Conservation (phyloP, 495 filamentous ascomycete genomes). For the Aspergillus wentii region DNA sequence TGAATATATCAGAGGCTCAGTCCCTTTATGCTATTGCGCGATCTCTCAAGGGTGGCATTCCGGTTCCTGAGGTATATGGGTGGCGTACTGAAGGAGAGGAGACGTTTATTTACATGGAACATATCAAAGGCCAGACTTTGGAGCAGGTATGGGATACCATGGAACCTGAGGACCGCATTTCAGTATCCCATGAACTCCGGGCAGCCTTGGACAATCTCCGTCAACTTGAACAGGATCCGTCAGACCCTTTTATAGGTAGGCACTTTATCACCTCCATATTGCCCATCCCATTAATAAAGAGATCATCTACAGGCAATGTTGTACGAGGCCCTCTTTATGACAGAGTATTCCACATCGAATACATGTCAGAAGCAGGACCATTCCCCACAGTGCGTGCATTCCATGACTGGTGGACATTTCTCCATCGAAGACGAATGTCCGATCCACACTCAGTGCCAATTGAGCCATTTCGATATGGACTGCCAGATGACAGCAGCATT, state of each 20-base stretch:
- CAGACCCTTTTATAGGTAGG: conserved; percentile 17
- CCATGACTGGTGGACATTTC: conserved; percentile 25
- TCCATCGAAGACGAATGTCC: conserved; percentile 19
- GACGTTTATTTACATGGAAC: conserved; percentile 20
- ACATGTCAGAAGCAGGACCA: conserved; percentile 23
- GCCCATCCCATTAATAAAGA: too few species aligned
- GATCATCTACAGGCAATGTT: conserved; percentile 15
- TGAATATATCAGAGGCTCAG: conserved; percentile 16
- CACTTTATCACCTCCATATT: too few species aligned
- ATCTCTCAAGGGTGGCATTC: conserved; percentile 15
- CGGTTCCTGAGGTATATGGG: conserved; percentile 23
- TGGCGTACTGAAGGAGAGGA: conserved; percentile 17
- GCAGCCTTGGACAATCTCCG: conserved; percentile 20
- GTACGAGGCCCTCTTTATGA: conserved; percentile 16
- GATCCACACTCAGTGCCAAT: conserved; percentile 24
- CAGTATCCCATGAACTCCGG: conserved; percentile 23
- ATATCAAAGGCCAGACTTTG: conserved; percentile 2
- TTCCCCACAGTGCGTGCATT: conserved; percentile 21
- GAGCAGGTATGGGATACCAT: conserved; percentile 4
- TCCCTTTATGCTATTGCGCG: conserved; percentile 18
- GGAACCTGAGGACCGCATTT: neutral
- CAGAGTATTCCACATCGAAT: conserved; percentile 18
- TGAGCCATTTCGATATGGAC: conserved; percentile 22
- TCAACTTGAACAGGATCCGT: conserved; percentile 20
- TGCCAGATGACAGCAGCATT: conserved; percentile 26